Conservation (phyloP, 805 yeast genomes). For the Candida rishiriensis region DNA sequence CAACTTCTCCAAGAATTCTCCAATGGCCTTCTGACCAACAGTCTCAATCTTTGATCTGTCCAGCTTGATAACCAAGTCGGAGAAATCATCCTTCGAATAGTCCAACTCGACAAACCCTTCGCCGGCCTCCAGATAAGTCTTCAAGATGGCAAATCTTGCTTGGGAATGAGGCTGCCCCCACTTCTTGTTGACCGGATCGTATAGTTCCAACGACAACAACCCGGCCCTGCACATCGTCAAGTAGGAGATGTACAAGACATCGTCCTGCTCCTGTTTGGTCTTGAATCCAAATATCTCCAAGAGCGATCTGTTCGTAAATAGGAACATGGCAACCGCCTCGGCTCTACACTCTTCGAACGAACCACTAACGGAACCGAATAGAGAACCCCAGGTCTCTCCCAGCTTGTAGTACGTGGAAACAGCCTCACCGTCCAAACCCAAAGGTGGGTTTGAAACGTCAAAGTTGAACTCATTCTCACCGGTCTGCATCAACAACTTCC, state of each 20-base stretch:
- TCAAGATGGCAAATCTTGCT: conserved; percentile 82
- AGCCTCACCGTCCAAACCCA: conserved; percentile 56
- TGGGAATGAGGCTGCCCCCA: conserved; percentile 98
- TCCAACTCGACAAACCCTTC: conserved; percentile 52
- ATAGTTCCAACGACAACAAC: conserved; percentile 71
- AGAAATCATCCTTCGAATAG: conserved; percentile 41
- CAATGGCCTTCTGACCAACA: conserved; percentile 69
- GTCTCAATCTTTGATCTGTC: conserved; percentile 60
- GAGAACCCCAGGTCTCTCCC: conserved; percentile 88
- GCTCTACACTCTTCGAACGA: conserved; percentile 93
- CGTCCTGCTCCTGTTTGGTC: conserved; percentile 53
- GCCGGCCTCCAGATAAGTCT: conserved; percentile 64
- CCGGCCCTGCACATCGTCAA: conserved; percentile 89
- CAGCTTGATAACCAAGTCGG: conserved; percentile 57
- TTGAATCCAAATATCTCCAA: conserved; percentile 70
- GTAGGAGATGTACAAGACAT: conserved; percentile 62
- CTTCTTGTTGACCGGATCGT: conserved; percentile 76
- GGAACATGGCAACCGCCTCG: conserved; percentile 80
- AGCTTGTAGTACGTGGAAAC: conserved; percentile 65
- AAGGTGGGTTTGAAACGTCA: conserved; percentile 58
- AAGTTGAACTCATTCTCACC: conserved; percentile 67
- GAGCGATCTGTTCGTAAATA: conserved; percentile 63
- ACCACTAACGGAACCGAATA: conserved; percentile 78
- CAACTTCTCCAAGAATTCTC: conserved; percentile 63
- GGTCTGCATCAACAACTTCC: conserved; percentile 63